These are phyloP conservation scores for Exophiala sideris DNA, from an alignment of 2,329 filamentous ascomycete genomes.

Conservation along the genomic window DNA sequence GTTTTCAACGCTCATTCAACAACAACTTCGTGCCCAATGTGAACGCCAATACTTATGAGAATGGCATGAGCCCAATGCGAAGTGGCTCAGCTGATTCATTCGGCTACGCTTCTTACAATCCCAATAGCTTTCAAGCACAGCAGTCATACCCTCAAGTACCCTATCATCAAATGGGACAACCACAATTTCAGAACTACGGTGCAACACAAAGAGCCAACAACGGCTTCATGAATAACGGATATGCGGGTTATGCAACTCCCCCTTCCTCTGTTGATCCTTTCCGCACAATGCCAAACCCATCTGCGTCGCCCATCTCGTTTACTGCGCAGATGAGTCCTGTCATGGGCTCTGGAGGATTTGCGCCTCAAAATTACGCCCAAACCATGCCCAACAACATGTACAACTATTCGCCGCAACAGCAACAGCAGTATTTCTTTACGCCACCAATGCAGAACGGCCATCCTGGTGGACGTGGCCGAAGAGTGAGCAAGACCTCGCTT, in stretches of 20 bases:
- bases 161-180: slow-evolving; percentile 43
- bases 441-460: slow-evolving; percentile 41
- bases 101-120: slow-evolving; percentile 39
- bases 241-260: slow-evolving; percentile 41
- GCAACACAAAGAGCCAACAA: slow-evolving; percentile 44
- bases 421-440: slow-evolving; percentile 36
- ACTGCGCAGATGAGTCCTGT: slow-evolving; percentile 42
- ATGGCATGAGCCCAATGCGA: slow-evolving; percentile 35
- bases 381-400: slow-evolving; percentile 47
- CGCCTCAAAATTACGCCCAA: slow-evolving; percentile 45
- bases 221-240: slow-evolving; percentile 42
- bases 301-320: slow-evolving; percentile 36
- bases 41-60: slow-evolving; percentile 37
- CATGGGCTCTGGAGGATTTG: slow-evolving; percentile 42
- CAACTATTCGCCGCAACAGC: slow-evolving; percentile 47
- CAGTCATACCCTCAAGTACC: slow-evolving; percentile 39
- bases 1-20: slow-evolving; percentile 43
- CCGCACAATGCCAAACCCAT: slow-evolving; percentile 39
- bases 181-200: slow-evolving; percentile 58
- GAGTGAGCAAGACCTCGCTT: slow-evolving; percentile 18
- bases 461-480: slow-evolving; percentile 47
- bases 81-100: slow-evolving; percentile 35
- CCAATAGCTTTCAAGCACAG: slow-evolving; percentile 36
- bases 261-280: slow-evolving; percentile 41
- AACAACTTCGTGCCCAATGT: slow-evolving; percentile 38